Evolutionary conservation across 2,329 filamentous ascomycete genomes (phyloP), one percentile per base, ranked within the genome.

Genomic region (Fonsecaea pedrosoi): DNA sequence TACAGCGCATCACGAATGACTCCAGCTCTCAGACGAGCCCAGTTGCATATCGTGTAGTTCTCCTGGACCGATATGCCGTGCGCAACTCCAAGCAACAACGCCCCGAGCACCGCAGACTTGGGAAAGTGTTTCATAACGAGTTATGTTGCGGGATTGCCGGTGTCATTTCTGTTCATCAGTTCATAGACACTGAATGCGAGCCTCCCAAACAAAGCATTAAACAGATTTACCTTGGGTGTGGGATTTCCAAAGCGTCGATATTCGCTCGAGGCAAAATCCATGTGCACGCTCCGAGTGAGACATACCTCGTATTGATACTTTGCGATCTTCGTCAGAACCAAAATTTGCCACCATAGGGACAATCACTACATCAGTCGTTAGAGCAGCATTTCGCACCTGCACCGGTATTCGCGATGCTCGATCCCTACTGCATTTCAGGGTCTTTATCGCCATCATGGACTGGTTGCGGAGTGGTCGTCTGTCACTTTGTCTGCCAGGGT

Each of bases 31-130:
- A 70, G 38, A 21, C 68, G 68, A 34, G 68, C 68, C 70, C 70
- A 71, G 50, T 70, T 71, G 54, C 69, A 71, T 65, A 70, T 70
- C 25, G 69, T 71, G 35, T 68, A 68, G 58, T 71, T 71, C 40
- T 68, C 63, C 35, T 70, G 60, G 10, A 69, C 65, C 32, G 67
- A 66, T 18, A 68, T 60, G 10, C 62, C 65, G 10, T 35, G 25
- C 9, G 54, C 57, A 5, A 42, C 34, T 30, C 54, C 40, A 5
- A 48, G 4, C 45, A 70, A n/a, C 25, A 58, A 37, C n/a, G 48
- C 63, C 30, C 18, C 62, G 4, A 66, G 59, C 18, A 62, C 55
- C 3, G 42, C 21, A 37, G 13, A 54, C 4, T 58, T 32, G 10
- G 37, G 21, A 48, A 34, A 60, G n/a, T 50, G 32, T 32, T n/a